Base-by-base conservation (phyloP, 352 stramenopile genomes). In the Pythium guiyangense region DNA sequence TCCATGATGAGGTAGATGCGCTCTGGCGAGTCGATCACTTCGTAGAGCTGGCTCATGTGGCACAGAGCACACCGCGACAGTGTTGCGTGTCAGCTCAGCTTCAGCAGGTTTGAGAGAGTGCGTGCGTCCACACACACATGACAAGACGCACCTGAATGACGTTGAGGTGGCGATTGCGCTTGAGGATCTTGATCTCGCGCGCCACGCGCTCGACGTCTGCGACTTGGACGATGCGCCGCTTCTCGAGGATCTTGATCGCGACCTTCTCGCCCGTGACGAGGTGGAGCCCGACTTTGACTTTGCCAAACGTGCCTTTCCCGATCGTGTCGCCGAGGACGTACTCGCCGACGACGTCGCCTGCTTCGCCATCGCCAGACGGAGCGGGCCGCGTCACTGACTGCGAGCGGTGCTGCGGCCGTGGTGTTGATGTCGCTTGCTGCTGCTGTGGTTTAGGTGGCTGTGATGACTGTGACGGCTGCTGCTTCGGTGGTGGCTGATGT, bases 1-100 rank as follows among this genome's bases (percentile, higher is more conserved):
- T 98, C 93, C 87, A 97, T 97, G 59, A 98, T 94, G 4, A 98
- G 67, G 51, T 96, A 97, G 48, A 98, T 97, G 25, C 74, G 69
- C 43, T 83, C 80, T 6, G 74, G 74, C 17, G 85, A 87, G 67
- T 97, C 87, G 31, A 97, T 77, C 3, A 97, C 88, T 63, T 97
- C 86, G 57, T 92, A 96, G 14, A 96, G 64, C 57, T 90, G 70
- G 42, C 4, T 14, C 20, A 5, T 18, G n/a, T n/a, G n/a, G n/a
- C n/a, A n/a, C n/a, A n/a, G n/a, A n/a, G n/a, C n/a, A n/a, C n/a
- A n/a, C n/a, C n/a, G n/a, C n/a, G n/a, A n/a, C n/a, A n/a, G n/a
- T n/a, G n/a, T n/a, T n/a, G n/a, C n/a, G n/a, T n/a, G n/a, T n/a
- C n/a, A n/a, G n/a, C n/a, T n/a, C n/a, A n/a, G n/a, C n/a, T n/a